Conservation (phyloP, 805 yeast species). For the Saturnispora ahearnii region DNA sequence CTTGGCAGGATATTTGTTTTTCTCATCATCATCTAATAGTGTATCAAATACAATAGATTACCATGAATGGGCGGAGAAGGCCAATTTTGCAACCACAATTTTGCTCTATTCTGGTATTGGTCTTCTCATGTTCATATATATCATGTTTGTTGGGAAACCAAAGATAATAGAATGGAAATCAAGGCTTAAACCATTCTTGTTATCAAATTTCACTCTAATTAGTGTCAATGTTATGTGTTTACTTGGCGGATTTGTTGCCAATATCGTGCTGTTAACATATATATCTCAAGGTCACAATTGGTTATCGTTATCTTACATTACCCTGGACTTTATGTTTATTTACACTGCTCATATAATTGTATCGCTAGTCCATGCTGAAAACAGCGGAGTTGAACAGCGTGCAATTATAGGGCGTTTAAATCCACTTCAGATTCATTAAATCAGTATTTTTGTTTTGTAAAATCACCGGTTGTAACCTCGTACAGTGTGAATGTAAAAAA, state of each 20-base stretch:
- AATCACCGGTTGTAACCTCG: conserved; percentile 32
- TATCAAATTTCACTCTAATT: not conserved
- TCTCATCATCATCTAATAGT: not conserved
- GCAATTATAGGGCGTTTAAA: conserved; percentile 4
- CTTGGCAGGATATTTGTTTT: not conserved
- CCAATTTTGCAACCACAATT: not conserved
- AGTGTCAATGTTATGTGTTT: not conserved
- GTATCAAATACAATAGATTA: not conserved
- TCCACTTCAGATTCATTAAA: conserved; percentile 41
- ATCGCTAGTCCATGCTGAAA: conserved; percentile 1
- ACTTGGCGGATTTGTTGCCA: not conserved
- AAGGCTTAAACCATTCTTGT: conserved; percentile 1
- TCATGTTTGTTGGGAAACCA: conserved; percentile 3
- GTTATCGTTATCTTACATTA: not conserved
- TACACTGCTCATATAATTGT: conserved; percentile 1
- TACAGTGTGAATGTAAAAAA: conserved; percentile 46
- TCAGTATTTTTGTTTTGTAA: conserved; percentile 37
- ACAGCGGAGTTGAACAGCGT: conserved; percentile 2
- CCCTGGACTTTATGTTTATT: not conserved
- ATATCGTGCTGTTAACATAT: not conserved
- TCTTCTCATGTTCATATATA: not conserved
- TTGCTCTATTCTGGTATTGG: not conserved
- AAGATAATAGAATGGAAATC: not conserved
- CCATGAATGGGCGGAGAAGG: not conserved
- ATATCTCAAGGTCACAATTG: not conserved